Conservation (phyloP, 202 grass and related monocot genomes). For the Alloteropsis angusta region DNA sequence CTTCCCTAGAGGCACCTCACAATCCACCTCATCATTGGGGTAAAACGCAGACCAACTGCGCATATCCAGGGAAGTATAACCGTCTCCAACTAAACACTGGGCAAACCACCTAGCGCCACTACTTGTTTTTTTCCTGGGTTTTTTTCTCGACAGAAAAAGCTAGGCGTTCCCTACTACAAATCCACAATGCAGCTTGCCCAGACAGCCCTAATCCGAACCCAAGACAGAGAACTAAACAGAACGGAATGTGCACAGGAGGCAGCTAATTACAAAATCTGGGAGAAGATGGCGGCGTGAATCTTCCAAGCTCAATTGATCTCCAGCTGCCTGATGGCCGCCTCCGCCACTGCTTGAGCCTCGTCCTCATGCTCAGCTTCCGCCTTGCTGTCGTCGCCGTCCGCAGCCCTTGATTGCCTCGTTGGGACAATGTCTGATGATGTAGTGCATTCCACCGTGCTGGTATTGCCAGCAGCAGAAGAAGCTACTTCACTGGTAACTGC, state of each 20-base stretch:
- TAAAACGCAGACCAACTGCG: slow-evolving; percentile 37
- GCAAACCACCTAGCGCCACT: slow-evolving; percentile 38
- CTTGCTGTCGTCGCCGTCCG: neutral
- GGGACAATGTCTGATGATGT: neutral
- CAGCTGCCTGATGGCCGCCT: slow-evolving; percentile 62
- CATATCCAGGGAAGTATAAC: slow-evolving; percentile 50
- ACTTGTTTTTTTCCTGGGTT: neutral
- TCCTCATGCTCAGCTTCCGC: slow-evolving; percentile 16
- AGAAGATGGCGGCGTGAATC: neutral
- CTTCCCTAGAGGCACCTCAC: slow-evolving; percentile 52
- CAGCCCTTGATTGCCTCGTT: neutral
- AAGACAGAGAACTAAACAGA: slow-evolving; percentile 39
- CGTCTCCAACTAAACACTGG: slow-evolving; percentile 34
- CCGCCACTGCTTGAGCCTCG: slow-evolving; percentile 30
- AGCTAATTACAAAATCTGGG: slow-evolving; percentile 60
- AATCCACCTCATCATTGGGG: slow-evolving; percentile 50
- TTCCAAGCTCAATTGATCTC: slow-evolving; percentile 48
- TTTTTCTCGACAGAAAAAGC: slow-evolving; percentile 34
- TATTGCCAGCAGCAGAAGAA: neutral
- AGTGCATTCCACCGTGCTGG: neutral
- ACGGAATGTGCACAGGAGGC: slow-evolving; percentile 43
- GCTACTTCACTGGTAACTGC: slow-evolving; percentile 13
- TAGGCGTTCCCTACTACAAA: slow-evolving; percentile 29
- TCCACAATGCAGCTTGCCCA: slow-evolving; percentile 28
- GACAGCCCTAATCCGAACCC: slow-evolving; percentile 22